Percentiles rank a stretch among this genome's conserved stretches.
These are phyloP conservation scores for Trichomonas gallinae DNA, from an alignment of 208 protist species.

Conservation along the genomic window DNA sequence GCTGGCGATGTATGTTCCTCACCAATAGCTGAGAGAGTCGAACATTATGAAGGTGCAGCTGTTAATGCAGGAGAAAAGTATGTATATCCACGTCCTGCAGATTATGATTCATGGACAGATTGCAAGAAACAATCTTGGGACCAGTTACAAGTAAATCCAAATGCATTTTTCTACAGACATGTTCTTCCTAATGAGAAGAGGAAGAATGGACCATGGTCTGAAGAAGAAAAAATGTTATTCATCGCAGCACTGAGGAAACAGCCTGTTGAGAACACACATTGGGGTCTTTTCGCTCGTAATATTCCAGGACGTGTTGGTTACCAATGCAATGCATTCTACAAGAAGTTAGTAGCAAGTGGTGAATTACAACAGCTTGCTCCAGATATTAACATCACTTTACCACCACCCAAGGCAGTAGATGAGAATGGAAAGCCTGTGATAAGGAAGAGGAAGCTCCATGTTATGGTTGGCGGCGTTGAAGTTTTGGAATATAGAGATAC, in stretches of 20 bases:
- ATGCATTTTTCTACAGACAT: not conserved
- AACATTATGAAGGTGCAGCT: not conserved
- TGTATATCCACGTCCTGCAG: not conserved
- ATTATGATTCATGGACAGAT: not conserved
- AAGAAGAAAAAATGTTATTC: not conserved
- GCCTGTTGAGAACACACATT: not conserved
- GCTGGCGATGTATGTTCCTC: not conserved
- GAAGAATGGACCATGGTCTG: not conserved
- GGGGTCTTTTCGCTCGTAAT: not conserved
- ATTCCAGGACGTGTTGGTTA: not conserved
- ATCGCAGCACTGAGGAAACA: not conserved
- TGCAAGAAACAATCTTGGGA: slow-evolving; percentile 7
- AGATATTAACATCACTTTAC: not conserved
- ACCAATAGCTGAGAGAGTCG: not conserved
- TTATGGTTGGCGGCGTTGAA: not conserved
- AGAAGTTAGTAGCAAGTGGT: not conserved
- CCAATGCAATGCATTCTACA: slow-evolving; percentile 4
- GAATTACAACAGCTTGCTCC: not conserved
- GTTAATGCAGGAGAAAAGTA: not conserved
- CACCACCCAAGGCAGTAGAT: not conserved
- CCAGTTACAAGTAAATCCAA: not conserved
- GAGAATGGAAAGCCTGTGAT: not conserved
- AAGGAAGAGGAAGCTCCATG: not conserved
- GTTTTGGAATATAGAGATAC: not conserved
- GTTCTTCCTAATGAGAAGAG: not conserved